Evolutionary conservation across 2,329 filamentous ascomycete genomes (phyloP).

Genomic region (Arachnomyces sp.): DNA sequence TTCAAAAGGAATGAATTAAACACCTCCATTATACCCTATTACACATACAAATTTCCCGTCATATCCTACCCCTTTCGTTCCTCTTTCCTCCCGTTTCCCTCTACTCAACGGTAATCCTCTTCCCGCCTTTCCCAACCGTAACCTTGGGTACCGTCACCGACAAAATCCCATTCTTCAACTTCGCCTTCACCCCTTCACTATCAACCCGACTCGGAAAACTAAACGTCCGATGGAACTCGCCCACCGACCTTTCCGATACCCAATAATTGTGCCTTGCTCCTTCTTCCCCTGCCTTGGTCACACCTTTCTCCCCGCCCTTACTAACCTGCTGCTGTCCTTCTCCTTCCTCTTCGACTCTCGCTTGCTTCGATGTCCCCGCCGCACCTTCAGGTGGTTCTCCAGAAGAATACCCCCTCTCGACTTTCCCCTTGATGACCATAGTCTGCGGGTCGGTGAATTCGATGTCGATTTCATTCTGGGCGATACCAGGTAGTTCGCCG

Average conservation of each 20-base stretch:
- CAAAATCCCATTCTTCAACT: conserved; percentile 54
- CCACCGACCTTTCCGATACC: conserved; percentile 53
- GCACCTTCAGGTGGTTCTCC: too few relatives aligned
- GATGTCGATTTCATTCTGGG: conserved; percentile 40
- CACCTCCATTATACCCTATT: too few relatives aligned
- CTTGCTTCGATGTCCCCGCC: conserved; percentile 21
- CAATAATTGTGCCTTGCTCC: conserved; percentile 44
- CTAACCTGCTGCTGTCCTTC: conserved; percentile 23
- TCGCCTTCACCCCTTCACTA: conserved; percentile 55
- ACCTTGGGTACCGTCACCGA: conserved; percentile 52
- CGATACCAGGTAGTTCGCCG: conserved; percentile 42
- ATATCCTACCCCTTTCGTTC: too few relatives aligned
- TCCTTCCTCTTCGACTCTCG: conserved; percentile 42
- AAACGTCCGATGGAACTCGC: conserved; percentile 54
- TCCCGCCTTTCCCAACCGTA: conserved; percentile 33
- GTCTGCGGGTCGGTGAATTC: conserved; percentile 43
- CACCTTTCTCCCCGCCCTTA: conserved; percentile 23
- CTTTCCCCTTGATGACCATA: conserved; percentile 38
- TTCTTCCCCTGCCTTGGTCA: conserved; percentile 15
- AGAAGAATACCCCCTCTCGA: conserved; percentile 30
- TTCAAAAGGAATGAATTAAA: conserved; percentile 1
- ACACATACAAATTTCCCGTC: too few relatives aligned
- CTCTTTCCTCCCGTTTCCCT: too few relatives aligned
- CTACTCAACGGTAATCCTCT: conserved; percentile 52
- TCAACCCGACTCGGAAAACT: conserved; percentile 51